Conservation (phyloP, 345 rosid species). For the Brassica incana region DNA sequence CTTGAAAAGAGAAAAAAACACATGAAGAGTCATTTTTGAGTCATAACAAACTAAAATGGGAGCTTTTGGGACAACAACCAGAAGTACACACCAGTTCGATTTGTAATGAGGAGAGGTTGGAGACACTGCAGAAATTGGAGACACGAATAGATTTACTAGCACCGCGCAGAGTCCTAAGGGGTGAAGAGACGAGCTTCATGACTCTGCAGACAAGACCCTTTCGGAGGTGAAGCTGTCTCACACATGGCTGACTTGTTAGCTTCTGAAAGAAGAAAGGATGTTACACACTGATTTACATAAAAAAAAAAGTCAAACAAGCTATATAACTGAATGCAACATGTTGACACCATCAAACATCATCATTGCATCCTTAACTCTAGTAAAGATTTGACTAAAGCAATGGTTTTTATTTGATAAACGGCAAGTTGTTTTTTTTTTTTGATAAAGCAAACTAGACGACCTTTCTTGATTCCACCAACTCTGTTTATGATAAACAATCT, state of each 20-base stretch:
- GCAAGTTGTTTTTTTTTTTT: neutral
- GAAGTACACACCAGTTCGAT: slow-evolving; percentile 72
- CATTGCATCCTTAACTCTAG: neutral
- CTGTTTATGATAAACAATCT: neutral
- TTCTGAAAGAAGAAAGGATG: slow-evolving; percentile 25
- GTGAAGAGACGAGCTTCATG: slow-evolving; percentile 58
- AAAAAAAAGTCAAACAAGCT: neutral
- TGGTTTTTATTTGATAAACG: neutral
- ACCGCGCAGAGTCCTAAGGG: slow-evolving; percentile 78
- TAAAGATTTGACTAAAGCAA: neutral
- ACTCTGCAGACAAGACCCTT: slow-evolving; percentile 74
- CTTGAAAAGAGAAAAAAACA: slow-evolving; percentile 38
- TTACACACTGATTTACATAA: neutral
- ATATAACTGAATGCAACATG: neutral
- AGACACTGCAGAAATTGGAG: slow-evolving; percentile 80
- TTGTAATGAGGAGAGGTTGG: slow-evolving; percentile 72
- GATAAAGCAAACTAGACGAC: neutral
- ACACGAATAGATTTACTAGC: slow-evolving; percentile 81
- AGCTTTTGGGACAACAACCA: neutral
- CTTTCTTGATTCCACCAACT: neutral
- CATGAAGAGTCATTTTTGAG: neutral
- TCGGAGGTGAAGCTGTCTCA: slow-evolving; percentile 77
- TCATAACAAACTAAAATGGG: neutral
- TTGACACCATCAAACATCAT: neutral
- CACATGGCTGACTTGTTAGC: slow-evolving; percentile 57